Evolutionary conservation across 805 yeast genomes (phyloP), one percentile per base, ranked within the genome.

Genomic region (Candida berthetii): DNA sequence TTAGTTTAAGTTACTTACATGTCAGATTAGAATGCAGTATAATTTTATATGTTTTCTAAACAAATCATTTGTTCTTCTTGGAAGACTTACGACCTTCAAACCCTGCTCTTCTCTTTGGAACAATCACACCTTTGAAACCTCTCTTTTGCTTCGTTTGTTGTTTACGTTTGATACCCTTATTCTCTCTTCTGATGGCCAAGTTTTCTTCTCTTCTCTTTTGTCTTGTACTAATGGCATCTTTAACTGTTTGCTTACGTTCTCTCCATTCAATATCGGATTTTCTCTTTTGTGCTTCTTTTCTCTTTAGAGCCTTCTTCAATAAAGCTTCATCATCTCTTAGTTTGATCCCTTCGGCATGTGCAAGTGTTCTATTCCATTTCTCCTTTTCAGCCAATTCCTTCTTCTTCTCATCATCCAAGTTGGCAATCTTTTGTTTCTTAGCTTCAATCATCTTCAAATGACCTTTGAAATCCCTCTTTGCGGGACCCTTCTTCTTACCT

Each of bases 171-270:
- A 82, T 77, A 41, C 93, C 91, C 66, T 85, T 91, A 62, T 85
- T 84, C 31, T 85, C 96, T 55, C 76, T 82, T 65, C 96, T 79
- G 37, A 86, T 79, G 58, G 82, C 80, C 60, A 93, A 71, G 58
- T 93, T 93, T 53, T 88, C 96, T 55, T 90, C 96, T 62, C 98
- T 80, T 71, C 93, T 84, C 68, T 88, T 86, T 48, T 76, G 80
- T 54, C 84, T 83, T 15, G 82, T 85, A 37, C 80, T 73, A 40
- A 85, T 81, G 31, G 82, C 80, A 51, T 82, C 85, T 44, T 78
- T 77, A 13, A 93, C 96, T 31, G 74, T 74, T 52, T 82, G 85
- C 59, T 85, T 82, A 50, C 99, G 78, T 39, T 91, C 97, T 49
- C 68, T 75, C 99, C 99, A 93, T 62, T 91, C 96, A 39, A 78